Evolutionary conservation across 768 basidiomycete genomes (phyloP).

Genomic region (Hericium erinaceus): DNA sequence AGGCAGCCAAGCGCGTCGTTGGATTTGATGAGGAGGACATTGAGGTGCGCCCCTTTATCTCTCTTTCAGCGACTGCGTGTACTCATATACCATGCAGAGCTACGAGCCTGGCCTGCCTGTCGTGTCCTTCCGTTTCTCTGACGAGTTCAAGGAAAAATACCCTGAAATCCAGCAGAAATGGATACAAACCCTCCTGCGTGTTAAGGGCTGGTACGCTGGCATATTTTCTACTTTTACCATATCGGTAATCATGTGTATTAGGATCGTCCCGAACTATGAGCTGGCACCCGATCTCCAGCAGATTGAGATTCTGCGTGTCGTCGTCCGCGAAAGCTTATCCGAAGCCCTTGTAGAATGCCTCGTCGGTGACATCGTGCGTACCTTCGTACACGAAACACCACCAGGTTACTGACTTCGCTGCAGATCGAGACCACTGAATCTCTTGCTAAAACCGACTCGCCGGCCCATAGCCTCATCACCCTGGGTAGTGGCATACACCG

Average conservation of each 20-base stretch:
- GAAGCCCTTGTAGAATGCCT: conserved; percentile 44
- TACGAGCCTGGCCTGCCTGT: conserved; percentile 46
- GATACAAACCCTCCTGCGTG: conserved; percentile 41
- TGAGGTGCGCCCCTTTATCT: conserved; percentile 35
- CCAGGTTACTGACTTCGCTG: background rate
- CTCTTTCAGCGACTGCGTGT: background rate
- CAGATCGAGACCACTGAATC: conserved; percentile 59
- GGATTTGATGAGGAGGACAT: conserved; percentile 42
- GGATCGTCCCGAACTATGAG: conserved; percentile 55
- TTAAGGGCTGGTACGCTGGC: conserved; percentile 32
- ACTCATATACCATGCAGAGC: conserved; percentile 16
- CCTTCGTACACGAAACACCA: background rate
- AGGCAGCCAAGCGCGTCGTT: conserved; percentile 23
- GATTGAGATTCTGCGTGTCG: conserved; percentile 53
- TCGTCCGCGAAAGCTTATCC: conserved; percentile 46
- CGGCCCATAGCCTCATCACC: conserved; percentile 41
- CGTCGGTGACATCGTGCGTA: conserved; percentile 56
- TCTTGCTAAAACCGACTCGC: conserved; percentile 36
- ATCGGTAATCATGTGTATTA: background rate
- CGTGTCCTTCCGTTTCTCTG: conserved; percentile 46
- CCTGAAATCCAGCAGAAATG: conserved; percentile 51
- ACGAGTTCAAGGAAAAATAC: conserved; percentile 40
- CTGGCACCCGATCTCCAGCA: conserved; percentile 42
- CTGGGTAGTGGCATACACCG: conserved; percentile 25
- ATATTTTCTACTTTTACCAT: background rate